Evolutionary conservation across 2,329 filamentous ascomycete species (phyloP).

Genomic region (Penicillium sp.): DNA sequence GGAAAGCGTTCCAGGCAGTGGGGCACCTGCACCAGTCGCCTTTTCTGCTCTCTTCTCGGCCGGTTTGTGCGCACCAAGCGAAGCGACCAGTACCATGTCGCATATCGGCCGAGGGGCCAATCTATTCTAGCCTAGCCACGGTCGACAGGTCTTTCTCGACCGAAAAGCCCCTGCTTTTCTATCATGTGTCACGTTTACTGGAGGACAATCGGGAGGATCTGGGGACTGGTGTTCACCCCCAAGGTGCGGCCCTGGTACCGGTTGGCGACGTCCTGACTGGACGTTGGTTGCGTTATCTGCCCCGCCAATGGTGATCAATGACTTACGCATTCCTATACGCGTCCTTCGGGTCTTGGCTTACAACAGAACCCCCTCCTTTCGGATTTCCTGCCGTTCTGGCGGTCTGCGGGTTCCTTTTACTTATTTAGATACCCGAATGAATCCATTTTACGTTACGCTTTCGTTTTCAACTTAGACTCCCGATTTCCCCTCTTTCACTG

Average conservation of each 20-base stretch:
- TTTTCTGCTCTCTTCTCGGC: slow-evolving; percentile 11
- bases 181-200: background rate
- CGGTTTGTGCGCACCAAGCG: slow-evolving; percentile 3
- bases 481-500: background rate
- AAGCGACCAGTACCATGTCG: background rate
- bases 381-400: slow-evolving; percentile 5
- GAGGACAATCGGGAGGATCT: background rate
- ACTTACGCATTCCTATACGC: slow-evolving; percentile 15
- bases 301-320: slow-evolving; percentile 14
- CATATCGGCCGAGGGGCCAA: background rate
- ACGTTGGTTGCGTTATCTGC: slow-evolving; percentile 26
- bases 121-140: background rate
- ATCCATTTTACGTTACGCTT: slow-evolving; percentile 8
- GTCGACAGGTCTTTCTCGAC: background rate
- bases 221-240: background rate
- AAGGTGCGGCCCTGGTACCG: background rate
- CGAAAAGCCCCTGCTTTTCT: background rate
- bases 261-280: slow-evolving; percentile 17
- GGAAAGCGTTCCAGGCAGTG: slow-evolving; percentile 25
- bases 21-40: slow-evolving; percentile 19
- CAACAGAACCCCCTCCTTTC: slow-evolving; percentile 9
- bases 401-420: slow-evolving; percentile 2
- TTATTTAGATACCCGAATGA: slow-evolving; percentile 24
- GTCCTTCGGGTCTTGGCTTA: slow-evolving; percentile 14
- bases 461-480: background rate